Evolutionary conservation across 192 early-diverging fungal species (phyloP), one percentile per base, ranked within the genome.

Genomic region (Linnemannia zychae): DNA sequence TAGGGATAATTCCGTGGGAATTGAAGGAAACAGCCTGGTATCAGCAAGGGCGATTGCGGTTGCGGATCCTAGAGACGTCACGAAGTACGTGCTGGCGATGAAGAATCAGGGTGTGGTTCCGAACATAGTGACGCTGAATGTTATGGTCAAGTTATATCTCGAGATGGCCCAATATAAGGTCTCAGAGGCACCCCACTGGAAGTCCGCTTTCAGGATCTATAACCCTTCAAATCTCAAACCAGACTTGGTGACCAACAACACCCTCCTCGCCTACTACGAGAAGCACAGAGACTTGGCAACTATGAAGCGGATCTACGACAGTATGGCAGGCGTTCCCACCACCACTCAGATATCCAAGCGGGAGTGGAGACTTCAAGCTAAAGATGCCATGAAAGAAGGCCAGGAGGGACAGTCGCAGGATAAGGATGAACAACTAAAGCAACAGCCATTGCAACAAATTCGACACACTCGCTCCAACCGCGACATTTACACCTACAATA

Each of bases 401-500:
- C 52, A 28, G 7, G 34, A 53, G 24, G 48, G 33, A 1, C 22
- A 60, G 4, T 20, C 33, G 15, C 46, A 72, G 44, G 34, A 38
- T 12, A 16, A 47, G 13, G 48, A 72, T 22, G 28, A 38, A 17
- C 71, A 67, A 9, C 20, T 63, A 12, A 48, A 53, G 47, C 74
- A 38, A 46, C 24, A 67, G 17, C 49, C 28, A 38, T 50, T 13
- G 0, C 60, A 60, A 0, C 38, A 52, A 38, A 1, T 12, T 37
- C 80, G 44, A 22, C 57, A 66, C 50, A 36, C 66, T 2, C 80
- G 74, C 1, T 76, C 80, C 31, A 75, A 74, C 28, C 77, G 83
- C 5, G 83, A 85, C 40, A 79, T 85, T 33, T 85, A 76, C 48
- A 85, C 83, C 16, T 85, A 85, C 74, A 85, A 85, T 70, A 85